Evolutionary conservation across 73 alveolate species (phyloP).

Genomic region (Vitrella brassicaformis): DNA sequence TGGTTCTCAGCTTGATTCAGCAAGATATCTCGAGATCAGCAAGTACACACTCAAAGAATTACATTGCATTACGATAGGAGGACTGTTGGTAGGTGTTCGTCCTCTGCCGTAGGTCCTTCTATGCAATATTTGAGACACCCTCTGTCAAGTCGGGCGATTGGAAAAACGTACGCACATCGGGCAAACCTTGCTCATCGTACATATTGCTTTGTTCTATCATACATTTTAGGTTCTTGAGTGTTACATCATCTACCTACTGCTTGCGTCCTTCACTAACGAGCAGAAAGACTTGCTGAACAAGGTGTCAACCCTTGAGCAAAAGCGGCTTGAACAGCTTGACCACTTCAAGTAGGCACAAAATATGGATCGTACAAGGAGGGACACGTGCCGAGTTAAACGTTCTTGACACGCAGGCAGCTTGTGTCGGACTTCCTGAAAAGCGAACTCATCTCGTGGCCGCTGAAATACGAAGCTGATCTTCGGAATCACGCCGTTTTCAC

Average conservation of each 20-base stretch:
- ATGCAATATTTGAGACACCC: neutral
- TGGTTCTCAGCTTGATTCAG: no score
- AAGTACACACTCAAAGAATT: no score
- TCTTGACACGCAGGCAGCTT: neutral
- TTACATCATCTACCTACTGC: constrained; percentile 38
- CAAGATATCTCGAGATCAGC: no score
- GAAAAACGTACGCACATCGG: neutral
- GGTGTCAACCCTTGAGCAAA: constrained; percentile 7
- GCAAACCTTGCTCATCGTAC: no score
- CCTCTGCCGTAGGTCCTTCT: neutral
- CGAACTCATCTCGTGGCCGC: neutral
- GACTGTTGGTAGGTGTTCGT: neutral
- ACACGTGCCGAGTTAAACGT: no score
- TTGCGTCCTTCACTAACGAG: constrained; percentile 44
- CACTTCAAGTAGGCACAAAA: neutral
- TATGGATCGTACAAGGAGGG: no score
- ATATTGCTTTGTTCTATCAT: neutral
- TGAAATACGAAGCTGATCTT: no score
- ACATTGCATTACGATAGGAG: neutral
- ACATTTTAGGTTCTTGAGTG: neutral
- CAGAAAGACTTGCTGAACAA: constrained; percentile 44
- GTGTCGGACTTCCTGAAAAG: neutral
- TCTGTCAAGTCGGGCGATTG: neutral
- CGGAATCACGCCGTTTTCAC: no score
- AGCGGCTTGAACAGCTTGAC: neutral